Evolutionary conservation across 495 filamentous ascomycete genomes (phyloP).

Genomic region (Entonaema liquescens): DNA sequence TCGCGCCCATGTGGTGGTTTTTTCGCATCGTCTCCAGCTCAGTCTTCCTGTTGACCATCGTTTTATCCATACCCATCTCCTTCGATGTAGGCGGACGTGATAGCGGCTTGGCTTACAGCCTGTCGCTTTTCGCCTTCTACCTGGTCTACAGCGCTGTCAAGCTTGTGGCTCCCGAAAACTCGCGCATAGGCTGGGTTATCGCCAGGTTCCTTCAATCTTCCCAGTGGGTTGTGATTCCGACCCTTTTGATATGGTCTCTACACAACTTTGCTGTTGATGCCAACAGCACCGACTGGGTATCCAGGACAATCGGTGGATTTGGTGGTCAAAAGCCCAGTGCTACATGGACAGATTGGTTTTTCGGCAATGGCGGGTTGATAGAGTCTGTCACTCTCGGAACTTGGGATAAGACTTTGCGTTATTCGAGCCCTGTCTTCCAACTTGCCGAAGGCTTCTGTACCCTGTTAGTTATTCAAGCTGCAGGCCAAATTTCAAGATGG

Average conservation of each 20-base stretch:
- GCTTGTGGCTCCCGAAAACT: conserved; percentile 80
- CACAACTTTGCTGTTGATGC: conserved; percentile 91
- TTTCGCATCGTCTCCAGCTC: conserved; percentile 75
- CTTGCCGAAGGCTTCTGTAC: conserved; percentile 96
- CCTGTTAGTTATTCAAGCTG: conserved; percentile 91
- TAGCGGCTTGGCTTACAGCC: conserved; percentile 90
- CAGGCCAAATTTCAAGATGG: conserved; percentile 94
- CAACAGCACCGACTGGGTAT: conserved; percentile 78
- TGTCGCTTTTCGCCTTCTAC: conserved; percentile 87
- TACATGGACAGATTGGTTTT: conserved; percentile 81
- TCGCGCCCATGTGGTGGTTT: conserved; percentile 71
- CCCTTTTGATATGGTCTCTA: conserved; percentile 91
- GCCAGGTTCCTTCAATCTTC: conserved; percentile 70
- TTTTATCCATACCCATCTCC: conserved; percentile 91
- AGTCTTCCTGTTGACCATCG: conserved; percentile 84
- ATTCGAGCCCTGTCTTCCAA: conserved; percentile 96
- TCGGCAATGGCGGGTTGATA: conserved; percentile 78
- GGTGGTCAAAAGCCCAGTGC: conserved; percentile 63
- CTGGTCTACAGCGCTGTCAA: conserved; percentile 83
- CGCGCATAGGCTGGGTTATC: conserved; percentile 75
- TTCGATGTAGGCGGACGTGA: conserved; percentile 97
- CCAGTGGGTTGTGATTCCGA: conserved; percentile 85
- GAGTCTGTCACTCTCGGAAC: conserved; percentile 81
- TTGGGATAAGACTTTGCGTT: conserved; percentile 90
- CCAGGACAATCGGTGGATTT: conserved; percentile 74